A percentile compares a stretch with the other conserved stretches of the same genome.
These are phyloP conservation scores for Salvia splendens DNA, from an alignment of 257 asterid species.

Conservation along the genomic window DNA sequence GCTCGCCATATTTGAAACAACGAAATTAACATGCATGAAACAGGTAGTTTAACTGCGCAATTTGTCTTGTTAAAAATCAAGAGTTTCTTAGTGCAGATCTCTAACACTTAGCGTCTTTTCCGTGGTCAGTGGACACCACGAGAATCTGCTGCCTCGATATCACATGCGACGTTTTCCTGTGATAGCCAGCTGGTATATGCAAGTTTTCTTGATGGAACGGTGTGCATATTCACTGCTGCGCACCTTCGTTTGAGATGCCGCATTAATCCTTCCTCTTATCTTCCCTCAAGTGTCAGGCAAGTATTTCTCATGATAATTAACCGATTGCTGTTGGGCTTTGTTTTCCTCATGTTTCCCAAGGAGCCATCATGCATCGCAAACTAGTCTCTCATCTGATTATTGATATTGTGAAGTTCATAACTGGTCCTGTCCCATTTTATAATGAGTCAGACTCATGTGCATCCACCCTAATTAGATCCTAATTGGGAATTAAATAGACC, in stretches of 20 bases:
- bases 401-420: background rate
- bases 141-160: slow-evolving; percentile 44
- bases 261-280: slow-evolving; percentile 54
- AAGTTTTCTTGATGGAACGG: slow-evolving; percentile 54
- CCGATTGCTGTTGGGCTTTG: too few species aligned
- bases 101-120: background rate
- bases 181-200: slow-evolving; percentile 61
- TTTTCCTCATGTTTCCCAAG: slow-evolving; percentile 25
- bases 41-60: slow-evolving; percentile 43
- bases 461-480: too few species aligned
- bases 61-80: slow-evolving; percentile 1
- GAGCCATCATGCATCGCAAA: background rate
- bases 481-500: too few species aligned
- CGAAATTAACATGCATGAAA: slow-evolving; percentile 45
- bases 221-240: slow-evolving; percentile 43
- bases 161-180: slow-evolving; percentile 71
- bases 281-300: slow-evolving; percentile 31
- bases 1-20: slow-evolving; percentile 55
- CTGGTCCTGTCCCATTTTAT: background rate
- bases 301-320: too few species aligned
- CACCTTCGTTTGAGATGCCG: slow-evolving; percentile 56
- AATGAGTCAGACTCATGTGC: too few species aligned
- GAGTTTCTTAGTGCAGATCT: background rate
- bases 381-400: background rate
- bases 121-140: slow-evolving; percentile 56